Percentiles rank a stretch among this genome's conserved stretches.
Conservation (phyloP, 176 grass and related monocot species). For the Metroxylon sagu region DNA sequence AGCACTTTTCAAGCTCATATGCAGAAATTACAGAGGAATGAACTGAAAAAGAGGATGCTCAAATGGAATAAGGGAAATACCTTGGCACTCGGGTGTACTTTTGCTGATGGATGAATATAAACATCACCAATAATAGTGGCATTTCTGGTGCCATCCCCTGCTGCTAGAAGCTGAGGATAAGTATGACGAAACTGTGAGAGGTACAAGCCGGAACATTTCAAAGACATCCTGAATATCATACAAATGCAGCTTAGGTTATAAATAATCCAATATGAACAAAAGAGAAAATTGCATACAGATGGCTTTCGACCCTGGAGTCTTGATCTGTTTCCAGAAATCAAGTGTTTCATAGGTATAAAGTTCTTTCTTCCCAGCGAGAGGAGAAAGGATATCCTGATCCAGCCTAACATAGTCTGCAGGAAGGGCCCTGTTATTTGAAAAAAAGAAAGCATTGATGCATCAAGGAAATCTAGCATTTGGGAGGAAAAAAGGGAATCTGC, state of each 20-base stretch:
- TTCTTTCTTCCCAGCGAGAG: constrained; percentile 91
- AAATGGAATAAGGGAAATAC: constrained; percentile 20
- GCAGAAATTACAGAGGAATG: no score
- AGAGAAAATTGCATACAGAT: constrained; percentile 1
- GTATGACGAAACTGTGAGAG: constrained; percentile 68
- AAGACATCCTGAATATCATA: constrained; percentile 65
- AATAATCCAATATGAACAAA: constrained; percentile 7
- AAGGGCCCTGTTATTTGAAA: constrained; percentile 62
- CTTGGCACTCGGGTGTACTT: constrained; percentile 96
- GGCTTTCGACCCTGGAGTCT: constrained; percentile 75
- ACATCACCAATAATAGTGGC: constrained; percentile 84
- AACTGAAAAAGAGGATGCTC: not conserved
- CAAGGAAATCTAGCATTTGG: not conserved
- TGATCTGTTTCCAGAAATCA: constrained; percentile 98
- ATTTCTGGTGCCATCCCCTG: constrained; percentile 60
- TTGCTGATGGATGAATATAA: constrained; percentile 95
- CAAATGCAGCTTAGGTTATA: constrained; percentile 15
- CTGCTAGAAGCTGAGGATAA: constrained; percentile 76
- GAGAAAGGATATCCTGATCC: constrained; percentile 98
- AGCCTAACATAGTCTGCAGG: constrained; percentile 93
- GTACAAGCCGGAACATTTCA: constrained; percentile 89
- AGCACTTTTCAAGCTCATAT: no score
- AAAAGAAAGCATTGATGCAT: constrained; percentile 10
- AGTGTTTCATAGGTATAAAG: constrained; percentile 90
- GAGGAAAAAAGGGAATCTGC: no score